A percentile compares a stretch with the other conserved stretches of the same genome.
These are phyloP conservation scores for Teratosphaeriaceae sp. DNA, from an alignment of 2,329 filamentous ascomycete species.

Conservation along the genomic window DNA sequence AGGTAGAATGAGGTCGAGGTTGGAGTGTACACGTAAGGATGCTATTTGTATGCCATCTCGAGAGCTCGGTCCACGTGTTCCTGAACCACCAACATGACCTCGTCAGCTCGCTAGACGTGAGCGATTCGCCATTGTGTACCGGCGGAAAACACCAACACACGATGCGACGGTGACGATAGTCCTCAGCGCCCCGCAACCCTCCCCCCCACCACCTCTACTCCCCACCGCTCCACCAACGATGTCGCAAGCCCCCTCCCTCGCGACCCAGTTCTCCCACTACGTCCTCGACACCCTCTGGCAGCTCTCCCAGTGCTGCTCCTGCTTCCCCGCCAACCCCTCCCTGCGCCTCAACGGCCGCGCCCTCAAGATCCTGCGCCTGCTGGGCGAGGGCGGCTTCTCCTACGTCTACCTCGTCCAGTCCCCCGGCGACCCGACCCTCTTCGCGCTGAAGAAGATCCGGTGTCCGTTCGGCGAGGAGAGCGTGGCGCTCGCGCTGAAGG, in stretches of 20 bases:
- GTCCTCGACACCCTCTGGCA: slow-evolving; percentile 86
- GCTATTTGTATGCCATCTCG: too few relatives aligned
- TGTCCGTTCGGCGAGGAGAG: slow-evolving; percentile 97
- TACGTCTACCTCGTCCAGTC: slow-evolving; percentile 99
- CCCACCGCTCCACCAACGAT: slow-evolving; percentile 6
- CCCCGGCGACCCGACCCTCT: slow-evolving; percentile 71
- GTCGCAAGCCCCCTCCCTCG: slow-evolving; percentile 23
- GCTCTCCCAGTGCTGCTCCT: slow-evolving; percentile 89
- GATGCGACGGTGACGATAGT: too few relatives aligned
- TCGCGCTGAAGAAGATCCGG: slow-evolving; percentile 97
- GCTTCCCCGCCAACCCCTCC: slow-evolving; percentile 89
- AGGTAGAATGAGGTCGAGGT: too few relatives aligned
- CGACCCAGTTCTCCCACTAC: slow-evolving; percentile 44
- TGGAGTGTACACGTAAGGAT: too few relatives aligned
- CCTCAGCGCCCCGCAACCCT: neutral
- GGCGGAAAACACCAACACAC: too few relatives aligned
- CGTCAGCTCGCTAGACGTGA: too few relatives aligned
- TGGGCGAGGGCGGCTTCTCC: slow-evolving; percentile 97
- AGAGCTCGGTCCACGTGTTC: too few relatives aligned
- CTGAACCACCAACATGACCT: too few relatives aligned
- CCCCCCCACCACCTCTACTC: neutral
- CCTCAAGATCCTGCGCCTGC: slow-evolving; percentile 90
- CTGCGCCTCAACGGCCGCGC: slow-evolving; percentile 91
- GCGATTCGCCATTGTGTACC: too few relatives aligned
- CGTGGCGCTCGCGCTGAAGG: slow-evolving; percentile 87